phyloP scores from a whole-genome alignment of 257 asterid species.

The Echites panduratus region DNA sequence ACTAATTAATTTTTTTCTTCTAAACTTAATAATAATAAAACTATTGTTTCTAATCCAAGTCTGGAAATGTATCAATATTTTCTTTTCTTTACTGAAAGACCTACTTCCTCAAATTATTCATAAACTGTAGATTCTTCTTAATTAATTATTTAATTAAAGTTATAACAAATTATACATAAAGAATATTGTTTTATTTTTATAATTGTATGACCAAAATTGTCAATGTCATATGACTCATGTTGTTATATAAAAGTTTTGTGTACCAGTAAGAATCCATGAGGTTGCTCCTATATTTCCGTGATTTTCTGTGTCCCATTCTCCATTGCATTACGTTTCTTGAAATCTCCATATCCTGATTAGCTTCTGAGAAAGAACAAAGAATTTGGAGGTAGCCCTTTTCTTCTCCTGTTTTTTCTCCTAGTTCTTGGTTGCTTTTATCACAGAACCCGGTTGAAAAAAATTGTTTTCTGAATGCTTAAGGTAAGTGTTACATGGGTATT shows the following conservation, averaged over 20 bases:
- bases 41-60: too few relatives aligned
- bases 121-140: too few relatives aligned
- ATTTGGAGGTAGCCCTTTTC: slow-evolving; percentile 11
- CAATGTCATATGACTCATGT: slow-evolving; percentile 7
- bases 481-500: neutral
- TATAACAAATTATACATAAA: neutral
- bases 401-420: slow-evolving; percentile 10
- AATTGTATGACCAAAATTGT: neutral
- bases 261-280: neutral
- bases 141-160: neutral
- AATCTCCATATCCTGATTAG: slow-evolving; percentile 2
- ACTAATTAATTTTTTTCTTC: too few relatives aligned
- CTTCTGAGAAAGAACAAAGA: slow-evolving; percentile 5
- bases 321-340: slow-evolving; percentile 6
- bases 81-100: too few relatives aligned
- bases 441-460: neutral
- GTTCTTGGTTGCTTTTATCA: slow-evolving; percentile 10
- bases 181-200: neutral
- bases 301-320: slow-evolving; percentile 4
- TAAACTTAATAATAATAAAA: too few relatives aligned
- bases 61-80: too few relatives aligned
- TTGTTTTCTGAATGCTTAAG: slow-evolving; percentile 8
- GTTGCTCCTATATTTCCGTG: slow-evolving; percentile 7
- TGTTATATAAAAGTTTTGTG: neutral
- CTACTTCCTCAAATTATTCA: too few relatives aligned